Evolutionary conservation across 805 yeast genomes (phyloP).

Genomic region (Jamesozyma spencerorum): DNA sequence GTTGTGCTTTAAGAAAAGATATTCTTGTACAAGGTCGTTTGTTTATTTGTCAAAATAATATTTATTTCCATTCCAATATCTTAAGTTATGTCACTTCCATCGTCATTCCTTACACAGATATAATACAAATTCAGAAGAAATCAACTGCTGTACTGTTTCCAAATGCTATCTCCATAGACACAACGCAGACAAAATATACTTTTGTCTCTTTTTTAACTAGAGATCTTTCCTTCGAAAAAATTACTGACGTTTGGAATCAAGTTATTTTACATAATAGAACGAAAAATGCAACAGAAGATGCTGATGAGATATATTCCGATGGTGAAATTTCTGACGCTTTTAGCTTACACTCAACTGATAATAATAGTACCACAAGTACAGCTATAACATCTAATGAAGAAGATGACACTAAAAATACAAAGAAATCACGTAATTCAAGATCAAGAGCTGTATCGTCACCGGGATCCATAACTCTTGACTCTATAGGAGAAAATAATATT

Average conservation of each 20-base stretch:
- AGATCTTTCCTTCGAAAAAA: slow-evolving; percentile 42
- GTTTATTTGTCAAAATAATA: slow-evolving; percentile 44
- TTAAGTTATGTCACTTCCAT: slow-evolving; percentile 58
- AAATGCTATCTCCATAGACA: slow-evolving; percentile 55
- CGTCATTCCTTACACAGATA: slow-evolving; percentile 49
- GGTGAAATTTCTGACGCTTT: neutral
- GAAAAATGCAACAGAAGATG: neutral
- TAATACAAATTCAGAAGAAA: slow-evolving; percentile 54
- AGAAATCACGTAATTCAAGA: neutral
- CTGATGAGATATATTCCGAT: neutral
- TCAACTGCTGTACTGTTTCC: slow-evolving; percentile 62
- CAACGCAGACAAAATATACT: slow-evolving; percentile 50
- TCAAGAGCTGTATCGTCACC: neutral
- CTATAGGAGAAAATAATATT: neutral
- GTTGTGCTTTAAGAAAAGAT: slow-evolving; percentile 59
- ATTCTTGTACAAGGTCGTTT: slow-evolving; percentile 59
- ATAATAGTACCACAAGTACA: slow-evolving; percentile 20
- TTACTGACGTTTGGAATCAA: slow-evolving; percentile 55
- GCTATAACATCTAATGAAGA: slow-evolving; percentile 19
- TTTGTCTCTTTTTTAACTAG: slow-evolving; percentile 60
- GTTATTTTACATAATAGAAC: slow-evolving; percentile 17
- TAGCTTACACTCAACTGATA: neutral
- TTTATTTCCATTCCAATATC: slow-evolving; percentile 59
- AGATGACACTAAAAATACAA: neutral
- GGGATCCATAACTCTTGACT: neutral